Base-by-base conservation (phyloP, 441 rosid species). In the Euphorbia schlechtendalii region DNA sequence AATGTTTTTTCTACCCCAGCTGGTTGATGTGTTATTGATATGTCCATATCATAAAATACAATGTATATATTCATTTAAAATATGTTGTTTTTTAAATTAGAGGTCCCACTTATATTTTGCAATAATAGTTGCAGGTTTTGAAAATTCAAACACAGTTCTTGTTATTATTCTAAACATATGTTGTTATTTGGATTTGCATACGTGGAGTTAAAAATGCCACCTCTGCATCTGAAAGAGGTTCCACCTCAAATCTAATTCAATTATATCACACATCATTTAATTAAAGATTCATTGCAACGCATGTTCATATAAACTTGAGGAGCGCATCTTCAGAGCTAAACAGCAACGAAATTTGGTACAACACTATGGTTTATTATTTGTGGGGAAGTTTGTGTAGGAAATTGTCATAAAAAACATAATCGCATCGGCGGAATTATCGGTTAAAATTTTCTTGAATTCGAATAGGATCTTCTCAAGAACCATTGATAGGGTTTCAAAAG, bases 201-300 rank as follows among this genome's bases (percentile, higher is more conserved):
- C 25, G 64, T 57, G 75, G 73, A 24, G 73, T 45, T 38, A 57
- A 72, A 75, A 27, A 56, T 58, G 69, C 75, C 77, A 64, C 71
- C 45, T 62, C 36, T 58, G 55, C 61, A 53, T 57, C 62, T 64
- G 15, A 30, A 52, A 51, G 24, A 32, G 67, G 27, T 74, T 59
- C 63, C 67, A 71, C 64, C 67, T 63, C 65, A 51, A 64, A 38
- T 59, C 56, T 57, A 57, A 12, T 40, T 17, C 11, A 3, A 32
- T 6, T 41, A 58, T 45, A 28, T 66, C 34, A 46, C 56, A 48
- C 24, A 49, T 65, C 59, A 58, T 64, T 73, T 68, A 62, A 34
- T 40, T 41, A 51, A 61, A 61, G 57, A 71, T 61, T 52, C 49
- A 43, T 40, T 40, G 12, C 45, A 40, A 40, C 45, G 11, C 11